Conservation (phyloP, 2,329 filamentous ascomycete species). For the Sarocladiaceae sp. region DNA sequence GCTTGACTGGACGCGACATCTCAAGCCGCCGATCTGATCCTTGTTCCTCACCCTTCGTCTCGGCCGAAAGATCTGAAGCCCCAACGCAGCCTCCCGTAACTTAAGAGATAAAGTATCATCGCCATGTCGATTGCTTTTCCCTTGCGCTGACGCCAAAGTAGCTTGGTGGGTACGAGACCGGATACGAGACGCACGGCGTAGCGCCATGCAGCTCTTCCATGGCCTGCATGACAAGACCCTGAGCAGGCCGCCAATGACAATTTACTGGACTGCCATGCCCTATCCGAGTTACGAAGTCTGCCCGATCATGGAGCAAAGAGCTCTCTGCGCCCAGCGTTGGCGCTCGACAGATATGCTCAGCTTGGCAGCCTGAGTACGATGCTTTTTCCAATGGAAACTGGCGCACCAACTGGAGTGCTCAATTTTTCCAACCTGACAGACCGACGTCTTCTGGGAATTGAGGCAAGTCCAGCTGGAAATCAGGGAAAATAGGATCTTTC, state of each 20-base stretch:
- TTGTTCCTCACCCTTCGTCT: no score
- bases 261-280: neutral
- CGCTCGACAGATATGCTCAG: neutral
- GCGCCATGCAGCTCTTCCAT: conserved; percentile 4
- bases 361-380: no score
- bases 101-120: neutral
- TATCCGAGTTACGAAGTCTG: neutral
- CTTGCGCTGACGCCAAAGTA: neutral
- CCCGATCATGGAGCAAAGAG: neutral
- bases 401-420: neutral
- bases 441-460: neutral
- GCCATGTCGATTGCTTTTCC: conserved; percentile 6
- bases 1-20: no score
- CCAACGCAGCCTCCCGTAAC: neutral
- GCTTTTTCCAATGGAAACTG: no score
- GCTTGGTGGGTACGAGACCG: neutral
- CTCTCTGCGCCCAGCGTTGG: neutral
- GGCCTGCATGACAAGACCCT: conserved; percentile 1
- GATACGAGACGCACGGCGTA: conserved; percentile 7
- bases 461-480: no score
- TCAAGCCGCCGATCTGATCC: no score
- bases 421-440: neutral
- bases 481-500: no score
- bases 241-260: neutral
- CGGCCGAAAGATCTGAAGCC: neutral